phyloP scores from a whole-genome alignment of 202 grass and related monocot genomes.

The Setaria italica region DNA sequence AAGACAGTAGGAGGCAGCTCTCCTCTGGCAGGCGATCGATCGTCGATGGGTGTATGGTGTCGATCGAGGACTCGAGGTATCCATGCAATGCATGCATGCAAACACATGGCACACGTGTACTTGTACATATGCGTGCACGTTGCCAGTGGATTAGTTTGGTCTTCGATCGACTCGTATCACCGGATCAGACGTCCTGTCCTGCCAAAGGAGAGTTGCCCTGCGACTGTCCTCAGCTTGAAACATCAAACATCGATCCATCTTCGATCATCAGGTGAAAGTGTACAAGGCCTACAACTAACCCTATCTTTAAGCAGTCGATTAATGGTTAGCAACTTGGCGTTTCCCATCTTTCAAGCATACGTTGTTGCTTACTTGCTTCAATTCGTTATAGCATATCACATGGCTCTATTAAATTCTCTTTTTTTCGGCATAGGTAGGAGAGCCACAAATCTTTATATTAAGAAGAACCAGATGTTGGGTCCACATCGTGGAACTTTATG shows the following conservation, averaged over 20 bases:
- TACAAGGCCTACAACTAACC: neutral
- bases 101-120: too few relatives aligned
- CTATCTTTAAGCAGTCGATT: too few relatives aligned
- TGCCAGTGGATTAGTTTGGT: neutral
- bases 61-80: slow-evolving; percentile 10
- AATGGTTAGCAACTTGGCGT: too few relatives aligned
- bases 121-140: neutral
- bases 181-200: neutral
- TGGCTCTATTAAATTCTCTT: too few relatives aligned
- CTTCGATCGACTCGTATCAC: neutral
- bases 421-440: too few relatives aligned
- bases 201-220: slow-evolving; percentile 81
- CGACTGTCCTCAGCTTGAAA: slow-evolving; percentile 50
- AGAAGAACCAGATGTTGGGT: too few relatives aligned
- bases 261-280: neutral
- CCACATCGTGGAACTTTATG: too few relatives aligned
- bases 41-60: neutral
- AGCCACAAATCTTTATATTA: too few relatives aligned
- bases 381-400: too few relatives aligned
- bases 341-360: too few relatives aligned
- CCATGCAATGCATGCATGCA: neutral
- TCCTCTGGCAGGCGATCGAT: slow-evolving; percentile 56
- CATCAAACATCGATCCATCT: too few relatives aligned
- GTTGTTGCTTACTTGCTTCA: too few relatives aligned
- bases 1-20: slow-evolving; percentile 65